phyloP scores from a whole-genome alignment of 495 filamentous ascomycete species.

The Massariosphaeria phaeospora region DNA sequence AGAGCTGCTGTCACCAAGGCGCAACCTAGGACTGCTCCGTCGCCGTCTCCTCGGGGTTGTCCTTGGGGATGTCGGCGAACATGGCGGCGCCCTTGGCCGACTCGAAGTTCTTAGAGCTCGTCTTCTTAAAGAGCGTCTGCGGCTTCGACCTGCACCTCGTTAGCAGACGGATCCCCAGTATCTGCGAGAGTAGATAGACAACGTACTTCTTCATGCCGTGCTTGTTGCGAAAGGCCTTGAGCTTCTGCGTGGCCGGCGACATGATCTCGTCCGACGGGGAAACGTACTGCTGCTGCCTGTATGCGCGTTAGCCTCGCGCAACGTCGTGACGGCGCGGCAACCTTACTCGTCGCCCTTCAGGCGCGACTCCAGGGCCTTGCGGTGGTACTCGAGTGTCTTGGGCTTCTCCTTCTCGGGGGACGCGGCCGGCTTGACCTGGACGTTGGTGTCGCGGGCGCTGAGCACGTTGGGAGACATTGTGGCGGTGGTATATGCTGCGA shows the following conservation, averaged over 20 bases:
- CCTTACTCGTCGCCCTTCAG: slow-evolving; percentile 65
- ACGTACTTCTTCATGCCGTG: slow-evolving; percentile 55
- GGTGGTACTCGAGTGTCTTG: slow-evolving; percentile 73
- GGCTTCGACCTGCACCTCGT: slow-evolving; percentile 27
- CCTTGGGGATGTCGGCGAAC: slow-evolving; percentile 31
- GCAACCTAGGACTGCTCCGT: neutral
- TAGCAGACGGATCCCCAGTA: slow-evolving; percentile 5
- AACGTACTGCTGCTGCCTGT: slow-evolving; percentile 61
- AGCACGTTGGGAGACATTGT: slow-evolving; percentile 45
- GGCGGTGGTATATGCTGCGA: neutral
- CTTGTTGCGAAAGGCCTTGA: slow-evolving; percentile 78
- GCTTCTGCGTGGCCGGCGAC: slow-evolving; percentile 88
- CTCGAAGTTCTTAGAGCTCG: slow-evolving; percentile 33
- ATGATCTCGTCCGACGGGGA: slow-evolving; percentile 91
- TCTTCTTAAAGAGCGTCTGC: slow-evolving; percentile 34
- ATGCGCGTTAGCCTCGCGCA: neutral
- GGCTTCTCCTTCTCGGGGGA: slow-evolving; percentile 40
- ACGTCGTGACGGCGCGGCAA: neutral
- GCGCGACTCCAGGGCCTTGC: slow-evolving; percentile 68
- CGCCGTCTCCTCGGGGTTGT: neutral
- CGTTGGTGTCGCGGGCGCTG: slow-evolving; percentile 56
- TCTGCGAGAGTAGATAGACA: neutral
- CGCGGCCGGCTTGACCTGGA: slow-evolving; percentile 36
- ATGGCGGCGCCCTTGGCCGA: slow-evolving; percentile 23
- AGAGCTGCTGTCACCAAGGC: neutral